These are phyloP conservation scores for Mycosphaerella arachidis DNA, from an alignment of 2,329 filamentous ascomycete species.

Conservation along the genomic window DNA sequence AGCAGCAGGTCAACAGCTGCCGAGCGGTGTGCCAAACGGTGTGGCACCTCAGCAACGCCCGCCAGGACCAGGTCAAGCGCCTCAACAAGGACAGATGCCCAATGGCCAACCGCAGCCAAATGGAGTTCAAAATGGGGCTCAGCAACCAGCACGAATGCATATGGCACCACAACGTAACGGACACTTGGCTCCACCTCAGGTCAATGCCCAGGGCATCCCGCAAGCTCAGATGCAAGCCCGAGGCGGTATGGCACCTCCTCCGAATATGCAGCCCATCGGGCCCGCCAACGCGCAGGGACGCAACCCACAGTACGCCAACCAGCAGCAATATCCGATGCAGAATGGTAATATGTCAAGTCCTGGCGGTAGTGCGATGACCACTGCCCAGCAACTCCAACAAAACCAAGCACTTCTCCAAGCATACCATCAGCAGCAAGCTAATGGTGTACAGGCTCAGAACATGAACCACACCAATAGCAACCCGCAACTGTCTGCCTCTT, in stretches of 20 bases:
- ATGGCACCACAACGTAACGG: constrained; percentile 44
- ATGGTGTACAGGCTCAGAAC: constrained; percentile 17
- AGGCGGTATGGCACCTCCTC: constrained; percentile 15
- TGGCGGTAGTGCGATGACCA: constrained; percentile 28
- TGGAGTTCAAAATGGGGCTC: constrained; percentile 34
- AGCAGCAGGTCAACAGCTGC: constrained; percentile 17
- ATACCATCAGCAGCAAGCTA: constrained; percentile 23
- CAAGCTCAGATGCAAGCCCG: constrained; percentile 52
- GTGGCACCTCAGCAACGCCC: constrained; percentile 25
- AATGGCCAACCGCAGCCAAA: constrained; percentile 33
- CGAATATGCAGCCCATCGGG: constrained; percentile 25
- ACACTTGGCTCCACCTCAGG: constrained; percentile 48
- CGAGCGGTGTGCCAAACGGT: constrained; percentile 26
- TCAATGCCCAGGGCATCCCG: constrained; percentile 56
- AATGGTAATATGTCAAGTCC: constrained; percentile 29
- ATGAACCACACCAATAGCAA: constrained; percentile 17
- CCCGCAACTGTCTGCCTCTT: constrained; percentile 31
- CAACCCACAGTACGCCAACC: constrained; percentile 26
- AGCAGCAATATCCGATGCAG: constrained; percentile 28
- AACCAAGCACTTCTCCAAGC: constrained; percentile 31
- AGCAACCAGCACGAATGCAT: constrained; percentile 37
- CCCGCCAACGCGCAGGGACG: constrained; percentile 25
- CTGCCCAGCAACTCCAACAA: constrained; percentile 31
- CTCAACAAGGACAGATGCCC: constrained; percentile 25
- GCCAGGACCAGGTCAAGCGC: constrained; percentile 14